Base-by-base conservation (phyloP, 2,329 filamentous ascomycete species). In the Coleophoma cylindrospora region DNA sequence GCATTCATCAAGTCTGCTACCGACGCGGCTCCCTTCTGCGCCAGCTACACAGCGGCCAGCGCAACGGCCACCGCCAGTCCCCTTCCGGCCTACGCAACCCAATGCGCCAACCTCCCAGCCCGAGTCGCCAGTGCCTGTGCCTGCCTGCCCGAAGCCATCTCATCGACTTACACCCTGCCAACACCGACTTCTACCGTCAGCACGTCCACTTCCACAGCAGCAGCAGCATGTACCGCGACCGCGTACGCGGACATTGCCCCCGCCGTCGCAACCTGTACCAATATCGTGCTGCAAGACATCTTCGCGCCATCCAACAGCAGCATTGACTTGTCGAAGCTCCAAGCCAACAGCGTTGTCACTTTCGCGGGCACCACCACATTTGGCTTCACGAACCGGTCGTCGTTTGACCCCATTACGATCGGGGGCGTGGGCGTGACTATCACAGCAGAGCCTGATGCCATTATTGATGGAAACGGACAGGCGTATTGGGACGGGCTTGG, bases 401-500 rank as follows among this genome's bases (percentile, higher is more conserved):
- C 19, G 2, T 65, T 62, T 41, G 47, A 55, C 17, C 57, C 60
- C 1, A 63, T 65, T 11, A 72, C 73, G 17, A 70, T 87, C 53
- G 76, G 76, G 2, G 85, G 84, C n/a, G 76, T 66, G 37, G 69
- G 71, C 54, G 73, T 85, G 57, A 73, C 72, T 27, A 71, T 86
- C 37, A 70, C 70, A 9, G 79, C 77, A 43, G 74, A 74, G 19
- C 57, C 67, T 1, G 82, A 76, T 17, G 71, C 71, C 50, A 66
- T 75, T 22, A 75, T 86, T 47, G 72, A 86, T 59, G 77, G 80
- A 51, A 73, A 79, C 44, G 81, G 82, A 34, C 60, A 71, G 21
- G 64, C 68, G 32, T 85, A 79, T 75, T 86, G 82, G 83, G 82
- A 86, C 57, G 71, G 73, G 47, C 57, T 81, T 63, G 82, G 83